phyloP scores from a whole-genome alignment of 495 filamentous ascomycete genomes.

The Penicillium odoratum region DNA sequence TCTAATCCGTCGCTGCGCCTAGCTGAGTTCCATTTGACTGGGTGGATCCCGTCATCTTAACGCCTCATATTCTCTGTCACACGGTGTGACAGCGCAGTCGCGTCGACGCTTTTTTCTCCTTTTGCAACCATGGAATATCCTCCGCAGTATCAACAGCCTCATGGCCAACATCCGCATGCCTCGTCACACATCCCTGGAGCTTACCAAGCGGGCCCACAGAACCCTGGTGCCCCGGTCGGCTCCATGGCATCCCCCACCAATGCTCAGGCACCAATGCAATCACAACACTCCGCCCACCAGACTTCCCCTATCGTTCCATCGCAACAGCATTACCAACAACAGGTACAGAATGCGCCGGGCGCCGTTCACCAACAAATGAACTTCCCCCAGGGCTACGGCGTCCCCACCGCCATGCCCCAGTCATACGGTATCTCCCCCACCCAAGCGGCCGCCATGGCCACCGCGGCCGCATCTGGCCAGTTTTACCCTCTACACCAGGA shows the following conservation, averaged over 20 bases:
- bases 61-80: conserved; percentile 23
- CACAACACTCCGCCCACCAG: conserved; percentile 48
- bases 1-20: conserved; percentile 6
- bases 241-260: conserved; percentile 55
- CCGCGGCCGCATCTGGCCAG: conserved; percentile 54
- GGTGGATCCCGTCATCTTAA: conserved; percentile 2
- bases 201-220: conserved; percentile 49
- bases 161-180: conserved; percentile 55
- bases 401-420: conserved; percentile 49
- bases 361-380: conserved; percentile 52
- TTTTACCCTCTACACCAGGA: conserved; percentile 52
- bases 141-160: conserved; percentile 55
- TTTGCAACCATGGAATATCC: conserved; percentile 53
- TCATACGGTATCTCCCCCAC: conserved; percentile 52
- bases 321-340: conserved; percentile 53
- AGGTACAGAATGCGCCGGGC: conserved; percentile 46
- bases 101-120: conserved; percentile 15
- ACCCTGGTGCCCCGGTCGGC: conserved; percentile 45
- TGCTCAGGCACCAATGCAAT: conserved; percentile 53
- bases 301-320: conserved; percentile 56
- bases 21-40: conserved; percentile 17
- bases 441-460: conserved; percentile 58
- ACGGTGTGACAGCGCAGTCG: conserved; percentile 30
- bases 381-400: conserved; percentile 53
- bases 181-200: conserved; percentile 49